These are phyloP conservation scores for Rhytidiadelphus loreus DNA, from an alignment of 225 moss, liverwort and hornwort species.

Conservation along the genomic window DNA sequence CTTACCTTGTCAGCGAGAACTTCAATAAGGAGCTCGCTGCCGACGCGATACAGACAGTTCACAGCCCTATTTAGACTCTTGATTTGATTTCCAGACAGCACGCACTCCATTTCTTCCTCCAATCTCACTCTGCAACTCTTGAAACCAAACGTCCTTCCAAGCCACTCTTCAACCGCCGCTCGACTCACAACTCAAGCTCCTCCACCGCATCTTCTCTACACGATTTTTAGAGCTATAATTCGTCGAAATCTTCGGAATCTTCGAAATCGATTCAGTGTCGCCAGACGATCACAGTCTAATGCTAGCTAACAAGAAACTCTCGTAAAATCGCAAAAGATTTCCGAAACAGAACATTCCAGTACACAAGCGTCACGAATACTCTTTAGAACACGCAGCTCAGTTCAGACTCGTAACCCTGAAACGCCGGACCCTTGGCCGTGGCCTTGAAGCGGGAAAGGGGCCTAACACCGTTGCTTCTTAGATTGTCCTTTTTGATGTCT, in stretches of 20 bases:
- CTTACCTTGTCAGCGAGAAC: conserved; percentile 44
- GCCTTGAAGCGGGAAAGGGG: background rate
- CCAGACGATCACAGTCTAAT: background rate
- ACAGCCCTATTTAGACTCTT: conserved; percentile 50
- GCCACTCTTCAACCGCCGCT: background rate
- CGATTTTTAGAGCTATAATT: background rate
- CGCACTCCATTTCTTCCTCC: conserved; percentile 41
- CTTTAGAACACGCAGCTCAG: background rate
- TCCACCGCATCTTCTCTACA: background rate
- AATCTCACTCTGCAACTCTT: conserved; percentile 3
- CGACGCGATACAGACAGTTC: conserved; percentile 47
- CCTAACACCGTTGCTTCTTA: background rate
- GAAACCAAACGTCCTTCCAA: background rate
- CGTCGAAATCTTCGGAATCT: background rate
- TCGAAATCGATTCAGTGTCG: background rate
- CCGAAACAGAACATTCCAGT: background rate
- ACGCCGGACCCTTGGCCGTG: background rate
- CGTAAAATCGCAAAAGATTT: background rate
- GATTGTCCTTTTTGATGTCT: no score
- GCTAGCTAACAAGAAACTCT: background rate
- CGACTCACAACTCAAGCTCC: background rate
- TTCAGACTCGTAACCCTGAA: conserved; percentile 11
- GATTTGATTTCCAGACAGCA: conserved; percentile 49
- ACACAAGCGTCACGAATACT: background rate
- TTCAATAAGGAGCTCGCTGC: conserved; percentile 51